Evolutionary conservation across 2,329 filamentous ascomycete genomes (phyloP), one percentile per base, ranked within the genome.

Genomic region (Alternaria triticimaculans): DNA sequence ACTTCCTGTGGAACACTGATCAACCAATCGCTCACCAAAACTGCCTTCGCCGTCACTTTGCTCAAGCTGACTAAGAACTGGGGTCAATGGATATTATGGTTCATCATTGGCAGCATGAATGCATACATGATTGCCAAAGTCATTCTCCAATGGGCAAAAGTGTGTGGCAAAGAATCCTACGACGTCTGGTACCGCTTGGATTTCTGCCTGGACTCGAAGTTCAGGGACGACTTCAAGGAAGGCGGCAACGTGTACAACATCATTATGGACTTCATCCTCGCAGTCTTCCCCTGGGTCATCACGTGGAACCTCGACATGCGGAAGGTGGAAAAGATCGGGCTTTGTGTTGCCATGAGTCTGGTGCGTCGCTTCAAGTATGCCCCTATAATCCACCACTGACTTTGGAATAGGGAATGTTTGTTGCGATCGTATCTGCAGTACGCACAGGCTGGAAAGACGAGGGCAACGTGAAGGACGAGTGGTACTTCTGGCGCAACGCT

Each of bases 221-320:
- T 83, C 25, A 78, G 81, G 4, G 66, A 82, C 11, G 70, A 81
- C 41, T 84, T 85, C 67, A 86, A 86, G 63, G 82, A 84, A 58
- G 84, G 82, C 9, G 85, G 85, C 33, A 86, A 86, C 64, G 84
- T 84, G 6, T 86, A 85, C 72, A 86, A 86, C 70, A 83, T 86
- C 59, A 76, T 86, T 26, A 86, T 86, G 82, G 85, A 87, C 62
- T 85, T 87, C 44, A 66, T 84, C 0, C 83, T 87, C 67, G 84
- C 85, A 0, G 59, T 76, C 9, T 84, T 86, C 55, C 85, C 85
- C 4, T 86, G 84, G 84, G 67, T 84, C 21, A 81, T 87, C 20
- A 84, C 83, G 1, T 83, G 82, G 73, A 79, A 78, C 3, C 65
- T 87, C 48, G 82, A 84, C 58, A 85, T 87, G 81, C 78, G 80